Conservation (phyloP, 257 asterid species). For the Salvia rosmarinus region DNA sequence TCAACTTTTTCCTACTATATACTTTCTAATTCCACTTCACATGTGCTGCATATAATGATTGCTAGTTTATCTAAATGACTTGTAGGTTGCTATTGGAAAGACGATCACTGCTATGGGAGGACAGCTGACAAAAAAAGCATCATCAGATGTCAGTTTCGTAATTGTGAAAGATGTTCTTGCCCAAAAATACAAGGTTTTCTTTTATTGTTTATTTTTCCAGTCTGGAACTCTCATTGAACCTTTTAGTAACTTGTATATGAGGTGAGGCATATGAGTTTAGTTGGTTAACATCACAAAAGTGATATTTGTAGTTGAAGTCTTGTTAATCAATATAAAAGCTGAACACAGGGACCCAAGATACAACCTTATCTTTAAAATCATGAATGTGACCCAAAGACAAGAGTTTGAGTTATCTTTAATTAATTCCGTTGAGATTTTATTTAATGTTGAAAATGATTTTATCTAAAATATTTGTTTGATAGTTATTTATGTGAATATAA, state of each 20-base stretch:
- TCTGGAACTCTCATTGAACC: conserved; percentile 18
- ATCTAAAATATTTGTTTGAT: not conserved
- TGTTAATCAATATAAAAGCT: too few species aligned
- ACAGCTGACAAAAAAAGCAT: conserved; percentile 64
- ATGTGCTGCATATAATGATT: conserved; percentile 21
- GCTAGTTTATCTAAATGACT: conserved; percentile 36
- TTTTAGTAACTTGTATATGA: conserved; percentile 15
- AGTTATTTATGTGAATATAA: not conserved
- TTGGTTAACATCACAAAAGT: conserved; percentile 14
- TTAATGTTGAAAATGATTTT: not conserved
- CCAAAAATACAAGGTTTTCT: conserved; percentile 74
- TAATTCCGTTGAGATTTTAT: conserved; percentile 15
- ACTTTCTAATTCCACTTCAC: conserved; percentile 1
- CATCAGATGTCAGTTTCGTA: conserved; percentile 86
- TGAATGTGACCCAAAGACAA: conserved; percentile 13
- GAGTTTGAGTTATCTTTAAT: conserved; percentile 16
- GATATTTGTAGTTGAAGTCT: conserved; percentile 3
- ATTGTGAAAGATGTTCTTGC: conserved; percentile 87
- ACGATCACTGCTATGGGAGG: conserved; percentile 95
- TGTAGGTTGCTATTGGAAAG: conserved; percentile 72
- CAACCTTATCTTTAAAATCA: conserved; percentile 4
- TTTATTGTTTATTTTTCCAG: conserved; percentile 23
- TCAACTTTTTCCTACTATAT: conserved; percentile 10
- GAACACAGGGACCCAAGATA: too few species aligned
- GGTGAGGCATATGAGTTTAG: conserved; percentile 11